phyloP scores from a whole-genome alignment of 805 yeast species.

The Sugiyamaella qingdaonensis region DNA sequence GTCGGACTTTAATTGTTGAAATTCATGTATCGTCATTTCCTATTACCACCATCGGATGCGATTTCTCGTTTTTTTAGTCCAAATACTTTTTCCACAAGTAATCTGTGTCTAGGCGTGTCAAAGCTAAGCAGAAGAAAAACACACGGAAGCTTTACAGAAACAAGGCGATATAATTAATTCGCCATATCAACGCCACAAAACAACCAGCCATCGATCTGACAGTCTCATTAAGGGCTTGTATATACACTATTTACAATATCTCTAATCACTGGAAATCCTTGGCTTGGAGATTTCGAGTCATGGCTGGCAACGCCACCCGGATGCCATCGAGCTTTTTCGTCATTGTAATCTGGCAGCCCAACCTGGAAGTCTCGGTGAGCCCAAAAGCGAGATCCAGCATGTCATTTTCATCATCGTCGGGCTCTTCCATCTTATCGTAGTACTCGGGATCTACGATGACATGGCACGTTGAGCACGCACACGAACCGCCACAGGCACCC shows the following conservation, averaged over 20 bases:
- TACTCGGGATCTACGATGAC: constrained; percentile 92
- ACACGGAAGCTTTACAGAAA: neutral
- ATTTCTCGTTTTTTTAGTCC: too few species aligned
- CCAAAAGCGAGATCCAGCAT: constrained; percentile 98
- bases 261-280: constrained; percentile 54
- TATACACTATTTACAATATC: constrained; percentile 3
- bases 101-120: too few species aligned
- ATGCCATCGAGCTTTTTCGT: constrained; percentile 86
- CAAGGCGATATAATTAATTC: too few species aligned
- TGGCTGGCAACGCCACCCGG: constrained; percentile 92
- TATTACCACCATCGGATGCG: too few species aligned
- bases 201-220: neutral
- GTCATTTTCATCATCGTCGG: constrained; percentile 96
- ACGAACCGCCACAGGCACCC: constrained; percentile 96
- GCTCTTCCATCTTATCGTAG: constrained; percentile 89
- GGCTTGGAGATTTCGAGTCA: constrained; percentile 88
- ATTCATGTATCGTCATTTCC: too few species aligned
- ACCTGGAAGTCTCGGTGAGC: constrained; percentile 89
- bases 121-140: too few species aligned
- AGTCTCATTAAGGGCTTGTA: constrained; percentile 2
- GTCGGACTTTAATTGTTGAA: too few species aligned
- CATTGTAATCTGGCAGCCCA: constrained; percentile 94
- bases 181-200: neutral
- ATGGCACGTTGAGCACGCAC: constrained; percentile 98
- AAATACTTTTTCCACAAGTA: too few species aligned